Evolutionary conservation across 257 asterid species (phyloP), one percentile per base, ranked within the genome.

Genomic region (Forsythia suspensa): DNA sequence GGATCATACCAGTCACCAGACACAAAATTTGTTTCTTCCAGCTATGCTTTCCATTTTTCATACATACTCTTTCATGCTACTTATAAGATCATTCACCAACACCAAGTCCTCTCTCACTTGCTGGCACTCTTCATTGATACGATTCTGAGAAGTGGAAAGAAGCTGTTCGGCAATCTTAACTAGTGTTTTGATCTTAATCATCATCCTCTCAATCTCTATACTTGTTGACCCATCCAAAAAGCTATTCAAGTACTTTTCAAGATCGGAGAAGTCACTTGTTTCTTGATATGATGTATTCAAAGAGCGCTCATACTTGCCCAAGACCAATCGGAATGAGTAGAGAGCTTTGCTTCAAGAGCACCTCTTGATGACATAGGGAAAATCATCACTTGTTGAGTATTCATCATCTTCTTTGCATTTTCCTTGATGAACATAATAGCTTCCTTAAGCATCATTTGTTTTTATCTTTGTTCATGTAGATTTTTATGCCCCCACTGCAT

Each of bases 131-230:
- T 87, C 91, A 70, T 89, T 87, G 84, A 87, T 90, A 79, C 88
- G 86, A 81, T 85, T 91, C 79, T 88, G 96, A 88, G 96, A 90
- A 81, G 97, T 86, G 82, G 90, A 86, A 80, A 94, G 91, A 42
- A 96, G 82, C 81, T 81, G 90, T 79, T 94, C 95, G 8, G 97
- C 94, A 81, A 96, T 94, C 84, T 84, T 82, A 77, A 92, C 91
- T 21, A 98, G 99, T 18, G 99, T 94, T 88, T 89, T 94, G 69
- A 94, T 91, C 88, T 94, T 96, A 76, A 96, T 94, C 90, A 86
- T 90, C 86, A 96, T 90, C 84, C 99, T 89, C 84, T 94, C 96
- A 46, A 88, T 81, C 80, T 97, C 99, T 61, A 87, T 91, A 82
- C 85, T 85, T 40, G 98, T 89, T 74, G 99, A 89, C 8, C 88